Conservation (phyloP, 805 yeast genomes). For the Ogataea pignaliae region DNA sequence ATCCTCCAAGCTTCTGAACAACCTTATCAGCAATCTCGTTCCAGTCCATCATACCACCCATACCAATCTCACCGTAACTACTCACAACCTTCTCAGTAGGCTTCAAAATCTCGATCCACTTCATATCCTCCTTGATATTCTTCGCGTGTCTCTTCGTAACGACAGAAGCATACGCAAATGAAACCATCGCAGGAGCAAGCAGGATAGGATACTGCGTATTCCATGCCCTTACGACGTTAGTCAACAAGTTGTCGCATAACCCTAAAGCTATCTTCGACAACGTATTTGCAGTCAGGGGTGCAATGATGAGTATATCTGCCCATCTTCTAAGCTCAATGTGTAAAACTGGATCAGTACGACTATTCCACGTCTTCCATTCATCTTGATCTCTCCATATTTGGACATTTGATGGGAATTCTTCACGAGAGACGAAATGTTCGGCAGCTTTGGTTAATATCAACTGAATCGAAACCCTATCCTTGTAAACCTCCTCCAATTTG, state of each 20-base stretch:
- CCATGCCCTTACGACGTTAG: conserved; percentile 60
- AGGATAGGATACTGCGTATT: conserved; percentile 53
- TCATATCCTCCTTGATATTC: conserved; percentile 54
- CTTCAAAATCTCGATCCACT: conserved; percentile 55
- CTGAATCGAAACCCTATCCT: conserved; percentile 48
- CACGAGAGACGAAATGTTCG: conserved; percentile 47
- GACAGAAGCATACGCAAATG: conserved; percentile 53
- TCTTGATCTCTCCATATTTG: conserved; percentile 55
- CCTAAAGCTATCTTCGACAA: conserved; percentile 53
- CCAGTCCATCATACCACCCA: conserved; percentile 71
- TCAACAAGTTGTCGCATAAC: conserved; percentile 52
- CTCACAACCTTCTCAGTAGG: conserved; percentile 57
- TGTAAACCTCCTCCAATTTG: conserved; percentile 49
- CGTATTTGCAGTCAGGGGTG: conserved; percentile 67
- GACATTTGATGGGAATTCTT: conserved; percentile 41
- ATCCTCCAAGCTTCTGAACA: conserved; percentile 50
- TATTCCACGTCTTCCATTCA: conserved; percentile 53
- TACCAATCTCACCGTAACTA: conserved; percentile 55
- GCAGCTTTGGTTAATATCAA: conserved; percentile 50
- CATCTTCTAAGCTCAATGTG: conserved; percentile 81
- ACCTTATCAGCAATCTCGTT: conserved; percentile 55
- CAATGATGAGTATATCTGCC: conserved; percentile 91
- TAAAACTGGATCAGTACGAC: conserved; percentile 53
- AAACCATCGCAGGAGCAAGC: conserved; percentile 59
- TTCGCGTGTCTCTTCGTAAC: conserved; percentile 52